Conservation (phyloP, 495 filamentous ascomycete genomes). For the Xylaria grammica region DNA sequence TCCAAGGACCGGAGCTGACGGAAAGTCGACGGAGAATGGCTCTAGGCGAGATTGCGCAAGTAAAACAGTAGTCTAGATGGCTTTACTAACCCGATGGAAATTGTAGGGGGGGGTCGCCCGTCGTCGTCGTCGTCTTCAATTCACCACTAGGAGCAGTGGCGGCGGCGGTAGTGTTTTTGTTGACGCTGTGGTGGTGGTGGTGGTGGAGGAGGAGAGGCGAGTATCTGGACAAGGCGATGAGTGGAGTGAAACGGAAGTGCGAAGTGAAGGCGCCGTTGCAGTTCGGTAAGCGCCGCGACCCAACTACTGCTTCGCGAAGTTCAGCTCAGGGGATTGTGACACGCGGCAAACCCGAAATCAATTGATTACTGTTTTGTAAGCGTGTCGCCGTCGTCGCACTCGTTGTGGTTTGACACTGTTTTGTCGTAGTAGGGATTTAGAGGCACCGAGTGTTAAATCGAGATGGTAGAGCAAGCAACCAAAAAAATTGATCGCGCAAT, state of each 20-base stretch:
- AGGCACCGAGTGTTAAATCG: not conserved
- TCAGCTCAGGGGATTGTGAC: conserved; percentile 15
- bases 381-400: conserved; percentile 4
- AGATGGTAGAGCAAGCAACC: no score
- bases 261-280: not conserved
- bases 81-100: not conserved
- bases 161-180: not conserved
- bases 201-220: not conserved
- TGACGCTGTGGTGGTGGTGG: no score
- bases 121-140: not conserved
- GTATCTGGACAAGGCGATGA: not conserved
- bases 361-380: conserved; percentile 5
- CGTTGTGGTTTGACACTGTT: not conserved
- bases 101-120: not conserved
- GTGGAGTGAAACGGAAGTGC: not conserved
- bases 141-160: not conserved
- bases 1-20: conserved; percentile 7
- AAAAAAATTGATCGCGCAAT: no score
- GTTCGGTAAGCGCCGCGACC: not conserved
- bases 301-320: not conserved
- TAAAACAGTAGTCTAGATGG: not conserved
- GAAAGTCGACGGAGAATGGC: not conserved
- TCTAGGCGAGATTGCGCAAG: conserved; percentile 1
- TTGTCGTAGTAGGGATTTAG: not conserved
- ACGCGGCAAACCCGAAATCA: conserved; percentile 12